phyloP scores from a whole-genome alignment of 2,329 filamentous ascomycete genomes.

The Pestalotiopsis sp. region DNA sequence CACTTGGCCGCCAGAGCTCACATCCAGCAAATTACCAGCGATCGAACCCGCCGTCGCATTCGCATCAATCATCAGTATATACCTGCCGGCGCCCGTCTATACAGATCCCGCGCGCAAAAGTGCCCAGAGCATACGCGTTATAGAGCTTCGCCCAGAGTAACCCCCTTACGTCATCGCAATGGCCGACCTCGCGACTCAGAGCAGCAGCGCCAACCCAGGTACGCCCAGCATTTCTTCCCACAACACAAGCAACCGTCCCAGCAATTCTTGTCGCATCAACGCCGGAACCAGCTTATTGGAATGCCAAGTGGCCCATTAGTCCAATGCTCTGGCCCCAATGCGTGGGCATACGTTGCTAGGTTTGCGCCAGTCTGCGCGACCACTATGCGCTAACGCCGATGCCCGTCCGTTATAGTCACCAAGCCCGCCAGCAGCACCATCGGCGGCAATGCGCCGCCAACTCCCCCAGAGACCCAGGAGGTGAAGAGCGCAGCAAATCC shows the following conservation, averaged over 20 bases:
- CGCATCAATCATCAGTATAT: neutral
- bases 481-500: constrained; percentile 22
- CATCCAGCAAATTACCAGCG: neutral
- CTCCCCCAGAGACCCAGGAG: constrained; percentile 22
- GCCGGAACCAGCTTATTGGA: neutral
- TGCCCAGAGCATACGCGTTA: constrained; percentile 10
- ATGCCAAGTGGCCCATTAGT: neutral
- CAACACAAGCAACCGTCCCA: neutral
- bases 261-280: neutral
- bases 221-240: neutral
- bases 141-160: constrained; percentile 9
- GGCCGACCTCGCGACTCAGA: constrained; percentile 15
- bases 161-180: constrained; percentile 19
- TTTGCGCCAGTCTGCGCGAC: constrained; percentile 3
- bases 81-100: neutral
- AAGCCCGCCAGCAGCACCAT: constrained; percentile 12
- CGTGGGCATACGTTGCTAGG: neutral
- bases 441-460: constrained; percentile 11
- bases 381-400: constrained; percentile 5
- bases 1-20: neutral
- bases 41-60: neutral
- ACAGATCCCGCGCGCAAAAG: neutral
- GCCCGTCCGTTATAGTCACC: constrained; percentile 5
- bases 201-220: constrained; percentile 14
- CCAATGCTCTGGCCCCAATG: neutral